A percentile compares a stretch with the other conserved stretches of the same genome.
These are phyloP conservation scores for Auricularia sp. DNA, from an alignment of 768 basidiomycete species.

Conservation along the genomic window DNA sequence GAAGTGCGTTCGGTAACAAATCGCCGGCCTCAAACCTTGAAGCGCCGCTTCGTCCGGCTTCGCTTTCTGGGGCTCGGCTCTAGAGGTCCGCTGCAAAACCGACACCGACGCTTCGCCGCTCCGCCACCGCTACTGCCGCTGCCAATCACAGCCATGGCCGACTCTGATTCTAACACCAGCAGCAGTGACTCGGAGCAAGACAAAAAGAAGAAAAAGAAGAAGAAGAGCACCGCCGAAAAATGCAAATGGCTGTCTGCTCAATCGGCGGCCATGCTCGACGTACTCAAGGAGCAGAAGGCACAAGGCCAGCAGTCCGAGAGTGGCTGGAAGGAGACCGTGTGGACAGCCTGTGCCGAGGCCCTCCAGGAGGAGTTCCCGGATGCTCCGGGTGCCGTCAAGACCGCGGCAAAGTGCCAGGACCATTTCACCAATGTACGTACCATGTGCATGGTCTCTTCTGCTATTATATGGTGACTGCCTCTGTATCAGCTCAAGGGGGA, in stretches of 20 bases:
- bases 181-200: not conserved
- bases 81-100: too few species aligned
- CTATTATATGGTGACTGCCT: not conserved
- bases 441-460: not conserved
- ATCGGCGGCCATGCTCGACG: not conserved
- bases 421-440: not conserved
- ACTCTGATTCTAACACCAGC: too few species aligned
- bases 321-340: not conserved
- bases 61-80: too few species aligned
- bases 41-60: too few species aligned
- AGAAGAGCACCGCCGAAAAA: not conserved
- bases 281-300: not conserved
- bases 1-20: too few species aligned
- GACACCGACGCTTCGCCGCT: too few species aligned
- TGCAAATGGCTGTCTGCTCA: not conserved
- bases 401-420: not conserved
- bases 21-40: too few species aligned
- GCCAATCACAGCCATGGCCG: too few species aligned
- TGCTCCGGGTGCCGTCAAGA: not conserved
- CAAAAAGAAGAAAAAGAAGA: not conserved
- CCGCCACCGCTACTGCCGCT: too few species aligned
- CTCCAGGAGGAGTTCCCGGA: not conserved
- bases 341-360: not conserved
- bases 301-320: not conserved
- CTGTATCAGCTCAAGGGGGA: not conserved